phyloP scores from a whole-genome alignment of 179 eudicot genomes.

The Vitellaria paradoxa region DNA sequence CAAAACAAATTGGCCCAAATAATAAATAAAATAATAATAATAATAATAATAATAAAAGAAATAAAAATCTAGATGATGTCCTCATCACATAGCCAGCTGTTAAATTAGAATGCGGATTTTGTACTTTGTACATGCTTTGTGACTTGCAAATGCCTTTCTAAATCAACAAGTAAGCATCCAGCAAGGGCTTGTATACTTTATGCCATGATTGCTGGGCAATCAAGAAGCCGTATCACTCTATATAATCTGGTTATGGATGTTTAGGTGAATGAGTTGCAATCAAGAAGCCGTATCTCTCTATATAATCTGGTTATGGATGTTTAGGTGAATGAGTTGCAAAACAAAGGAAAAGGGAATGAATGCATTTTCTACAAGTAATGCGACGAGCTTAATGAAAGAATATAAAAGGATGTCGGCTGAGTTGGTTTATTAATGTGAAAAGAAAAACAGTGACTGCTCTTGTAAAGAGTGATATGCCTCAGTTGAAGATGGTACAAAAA shows the following conservation, averaged over 20 bases:
- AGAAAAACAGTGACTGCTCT: background rate
- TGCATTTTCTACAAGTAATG: background rate
- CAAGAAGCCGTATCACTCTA: background rate
- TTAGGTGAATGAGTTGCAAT: background rate
- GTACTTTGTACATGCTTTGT: background rate
- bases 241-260: background rate
- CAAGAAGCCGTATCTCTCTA: background rate
- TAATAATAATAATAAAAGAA: too few relatives aligned
- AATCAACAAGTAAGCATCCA: too few relatives aligned
- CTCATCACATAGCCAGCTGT: too few relatives aligned
- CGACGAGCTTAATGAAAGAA: background rate
- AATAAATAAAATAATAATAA: too few relatives aligned
- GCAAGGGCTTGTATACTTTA: too few relatives aligned
- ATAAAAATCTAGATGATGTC: too few relatives aligned
- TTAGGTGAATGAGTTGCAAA: background rate
- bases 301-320: background rate
- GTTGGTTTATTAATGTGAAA: background rate
- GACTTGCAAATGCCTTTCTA: background rate
- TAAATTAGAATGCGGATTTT: too few relatives aligned
- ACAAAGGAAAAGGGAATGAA: background rate
- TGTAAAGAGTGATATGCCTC: background rate
- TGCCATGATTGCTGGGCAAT: background rate
- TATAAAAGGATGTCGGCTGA: background rate
- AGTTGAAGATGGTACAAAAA: background rate
- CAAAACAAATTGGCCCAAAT: too few relatives aligned